Evolutionary conservation across 2,329 filamentous ascomycete genomes (phyloP), one percentile per base, ranked within the genome.

Genomic region (Fusarium buxicola): DNA sequence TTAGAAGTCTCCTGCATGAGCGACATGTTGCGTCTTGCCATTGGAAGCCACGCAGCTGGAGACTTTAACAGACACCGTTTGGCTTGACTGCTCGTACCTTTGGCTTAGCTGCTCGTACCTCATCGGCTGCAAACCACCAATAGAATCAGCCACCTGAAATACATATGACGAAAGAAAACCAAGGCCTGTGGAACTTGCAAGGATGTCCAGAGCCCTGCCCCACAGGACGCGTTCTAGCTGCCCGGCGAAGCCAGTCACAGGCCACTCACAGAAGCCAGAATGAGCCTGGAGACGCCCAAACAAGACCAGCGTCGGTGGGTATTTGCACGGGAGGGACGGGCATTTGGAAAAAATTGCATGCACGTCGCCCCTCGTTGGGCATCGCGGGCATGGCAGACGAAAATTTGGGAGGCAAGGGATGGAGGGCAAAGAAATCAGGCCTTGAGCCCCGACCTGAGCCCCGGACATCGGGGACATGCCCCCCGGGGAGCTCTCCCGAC

Each of bases 151-250:
- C 21, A 45, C 41, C 46, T 50, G 21, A 51, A 48, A 50, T 35
- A 58, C 32, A 18, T 51, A 64, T 66, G 62, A 69, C 67, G 68
- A 69, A 69, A 67, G 57, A 63, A 66, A 66, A 49, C 47, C 44
- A 60, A 43, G 57, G 54, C 44, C 52, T 66, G 58, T 69, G 62
- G 59, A 44, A 45, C 27, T 36, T 39, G 49, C 55, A 68, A 60
- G 64, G 64, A 62, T 58, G 54, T 59, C 47, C 43, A 46, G 39
- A 65, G 57, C 65, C 58, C 56, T 60, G 68, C 55, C 60, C 67
- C 67, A 58, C 63, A 27, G 38, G 21, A 25, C 36, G 25, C 24
- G 24, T 43, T 41, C 15, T 21, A 21, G 21, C 21, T 21, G 21
- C 18, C n/a, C 21, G 24, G 12, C 40, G 55, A 56, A 39, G 40